Percentiles rank a stretch among this genome's conserved stretches.
Evolutionary conservation across 1,284 basidiomycete genomes (phyloP).

Genomic region (Xerocomus nothofagi): DNA sequence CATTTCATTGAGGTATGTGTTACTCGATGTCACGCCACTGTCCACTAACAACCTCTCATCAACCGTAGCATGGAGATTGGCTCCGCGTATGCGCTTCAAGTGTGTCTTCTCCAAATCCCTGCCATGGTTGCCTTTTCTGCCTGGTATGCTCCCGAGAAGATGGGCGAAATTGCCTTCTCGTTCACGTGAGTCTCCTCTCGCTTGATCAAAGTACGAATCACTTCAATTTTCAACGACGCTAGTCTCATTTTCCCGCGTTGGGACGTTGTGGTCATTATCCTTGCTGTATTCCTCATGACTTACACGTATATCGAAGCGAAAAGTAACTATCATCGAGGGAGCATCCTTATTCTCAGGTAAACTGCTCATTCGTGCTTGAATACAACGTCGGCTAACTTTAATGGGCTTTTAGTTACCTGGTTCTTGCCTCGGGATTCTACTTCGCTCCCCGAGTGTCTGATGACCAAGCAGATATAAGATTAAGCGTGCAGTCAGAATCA

Average conservation of each 20-base stretch:
- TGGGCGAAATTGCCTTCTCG: constrained; percentile 81
- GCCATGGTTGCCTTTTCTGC: constrained; percentile 99
- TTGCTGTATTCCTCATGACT: constrained; percentile 95
- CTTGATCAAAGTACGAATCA: not conserved
- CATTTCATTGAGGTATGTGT: constrained; percentile 86
- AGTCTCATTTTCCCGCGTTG: constrained; percentile 98
- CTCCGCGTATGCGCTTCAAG: constrained; percentile 97
- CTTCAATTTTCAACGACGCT: not conserved
- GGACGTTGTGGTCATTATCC: constrained; percentile 95
- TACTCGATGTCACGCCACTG: not conserved
- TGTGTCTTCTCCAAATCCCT: constrained; percentile 96
- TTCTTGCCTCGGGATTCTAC: constrained; percentile 61
- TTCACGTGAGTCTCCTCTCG: constrained; percentile 70
- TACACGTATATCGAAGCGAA: constrained; percentile 99
- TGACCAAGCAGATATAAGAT: constrained; percentile 20
- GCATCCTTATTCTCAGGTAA: constrained; percentile 87
- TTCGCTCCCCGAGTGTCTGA: constrained; percentile 44
- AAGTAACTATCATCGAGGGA: constrained; percentile 95
- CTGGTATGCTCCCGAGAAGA: constrained; percentile 81
- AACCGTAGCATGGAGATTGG: constrained; percentile 94
- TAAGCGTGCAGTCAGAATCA: constrained; percentile 5
- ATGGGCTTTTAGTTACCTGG: constrained; percentile 48
- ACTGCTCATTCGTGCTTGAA: constrained; percentile 11
- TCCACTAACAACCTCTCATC: constrained; percentile 6
- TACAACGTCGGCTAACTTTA: constrained; percentile 1